Evolutionary conservation across 345 rosid genomes (phyloP), one percentile per base, ranked within the genome.

Genomic region (Eucalyptus polyanthemos): DNA sequence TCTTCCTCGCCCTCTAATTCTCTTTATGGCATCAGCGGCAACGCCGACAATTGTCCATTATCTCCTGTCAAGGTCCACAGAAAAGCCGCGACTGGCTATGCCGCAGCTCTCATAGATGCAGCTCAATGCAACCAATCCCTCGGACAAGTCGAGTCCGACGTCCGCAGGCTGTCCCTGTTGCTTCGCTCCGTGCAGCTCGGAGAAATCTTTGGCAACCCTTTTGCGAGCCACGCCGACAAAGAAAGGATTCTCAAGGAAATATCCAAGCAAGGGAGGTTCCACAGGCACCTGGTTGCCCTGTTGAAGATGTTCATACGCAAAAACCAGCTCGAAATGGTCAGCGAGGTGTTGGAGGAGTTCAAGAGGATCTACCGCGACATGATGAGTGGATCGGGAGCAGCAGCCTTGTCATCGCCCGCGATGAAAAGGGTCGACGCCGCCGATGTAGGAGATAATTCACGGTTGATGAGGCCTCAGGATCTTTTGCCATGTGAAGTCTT

Each of bases 31-130:
- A 72, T 40, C 21, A 72, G 14, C 27, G 14, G 83, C 45, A 37
- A 37, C 27, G 27, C 45, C 27, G 27, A 72, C 45, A 11, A 40
- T 72, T 1, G 4, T 2, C 14, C 83, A 19, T 37, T 6, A 37
- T 81, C 93, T 42, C 60, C 93, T 25, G 91, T 91, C 11, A n/a
- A 50, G 24, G 58, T 50, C 87, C 95, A 97, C 88, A 91, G 67
- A 6, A 96, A 91, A 85, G 95, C 96, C 5, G 94, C 96, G 27
- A 93, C 91, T 5, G 98, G 99, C 37, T 97, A 94, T 65, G 97
- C 97, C 4, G 98, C 95, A 2, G 99, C 99, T 6, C 97, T 97
- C 87, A 88, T 96, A 13, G 95, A 94, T 87, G 92, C 92, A 60
- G 92, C 96, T 86, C 96, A 90, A 16, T 88, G 93, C 90, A 94